Evolutionary conservation across 108 stramenopile genomes (phyloP).

Genomic region (Pseudonitzschia multiseries): DNA sequence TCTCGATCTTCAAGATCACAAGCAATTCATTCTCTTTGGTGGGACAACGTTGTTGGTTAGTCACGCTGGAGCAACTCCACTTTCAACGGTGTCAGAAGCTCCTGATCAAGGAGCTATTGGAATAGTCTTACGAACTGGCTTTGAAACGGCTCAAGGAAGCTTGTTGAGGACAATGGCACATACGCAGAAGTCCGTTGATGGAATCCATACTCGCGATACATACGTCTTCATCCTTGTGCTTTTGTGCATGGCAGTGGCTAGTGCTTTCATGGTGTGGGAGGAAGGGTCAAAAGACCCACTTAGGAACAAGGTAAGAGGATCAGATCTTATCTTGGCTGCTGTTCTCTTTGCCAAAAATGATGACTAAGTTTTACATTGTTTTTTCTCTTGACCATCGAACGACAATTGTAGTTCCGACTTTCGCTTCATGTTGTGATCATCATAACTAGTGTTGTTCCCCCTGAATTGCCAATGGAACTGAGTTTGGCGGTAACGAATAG

Average conservation of each 20-base stretch:
- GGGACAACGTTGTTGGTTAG: conserved; percentile 77
- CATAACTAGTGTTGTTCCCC: conserved; percentile 82
- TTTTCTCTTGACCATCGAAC: background rate
- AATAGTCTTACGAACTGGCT: conserved; percentile 92
- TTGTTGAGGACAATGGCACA: conserved; percentile 95
- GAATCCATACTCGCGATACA: conserved; percentile 85
- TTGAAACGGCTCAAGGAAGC: conserved; percentile 91
- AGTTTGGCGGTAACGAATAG: conserved; percentile 93
- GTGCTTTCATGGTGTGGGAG: conserved; percentile 78
- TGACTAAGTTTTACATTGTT: background rate
- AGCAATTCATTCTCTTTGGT: conserved; percentile 77
- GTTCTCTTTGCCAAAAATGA: too few species aligned
- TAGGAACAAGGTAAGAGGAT: conserved; percentile 47
- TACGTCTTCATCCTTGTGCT: conserved; percentile 86
- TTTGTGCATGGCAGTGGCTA: conserved; percentile 82
- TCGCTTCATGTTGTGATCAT: conserved; percentile 96
- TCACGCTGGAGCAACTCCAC: conserved; percentile 35
- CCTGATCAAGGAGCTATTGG: conserved; percentile 84
- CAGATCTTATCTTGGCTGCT: background rate
- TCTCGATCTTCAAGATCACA: conserved; percentile 61
- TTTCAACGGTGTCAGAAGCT: conserved; percentile 32
- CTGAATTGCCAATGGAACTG: conserved; percentile 97
- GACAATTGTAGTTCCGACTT: conserved; percentile 70
- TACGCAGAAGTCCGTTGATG: conserved; percentile 59
- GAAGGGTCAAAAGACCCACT: conserved; percentile 81